phyloP scores from a whole-genome alignment of 345 rosid species.

The Gossypium rotundifolium region DNA sequence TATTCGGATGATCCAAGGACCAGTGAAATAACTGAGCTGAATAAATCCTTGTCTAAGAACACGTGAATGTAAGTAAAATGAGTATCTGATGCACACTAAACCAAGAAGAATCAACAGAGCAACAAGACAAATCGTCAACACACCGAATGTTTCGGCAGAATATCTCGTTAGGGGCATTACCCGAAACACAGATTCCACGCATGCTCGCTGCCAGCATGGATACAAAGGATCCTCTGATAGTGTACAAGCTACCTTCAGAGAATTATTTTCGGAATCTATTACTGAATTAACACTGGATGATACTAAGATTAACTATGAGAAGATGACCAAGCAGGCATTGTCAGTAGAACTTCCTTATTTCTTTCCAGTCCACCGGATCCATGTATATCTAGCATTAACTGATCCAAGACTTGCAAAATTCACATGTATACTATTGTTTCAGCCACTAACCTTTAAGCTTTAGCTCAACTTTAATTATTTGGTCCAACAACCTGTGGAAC shows the following conservation, averaged over 20 bases:
- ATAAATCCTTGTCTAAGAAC: conserved; percentile 45
- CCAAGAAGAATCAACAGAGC: conserved; percentile 65
- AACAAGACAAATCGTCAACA: conserved; percentile 85
- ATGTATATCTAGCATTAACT: no score
- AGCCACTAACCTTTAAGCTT: no score
- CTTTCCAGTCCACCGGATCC: no score
- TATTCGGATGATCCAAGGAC: conserved; percentile 92
- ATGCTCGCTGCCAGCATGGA: conserved; percentile 99
- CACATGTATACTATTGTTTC: no score
- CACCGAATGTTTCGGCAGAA: conserved; percentile 96
- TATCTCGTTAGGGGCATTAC: conserved; percentile 98
- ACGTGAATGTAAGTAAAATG: conserved; percentile 67
- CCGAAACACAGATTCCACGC: conserved; percentile 93
- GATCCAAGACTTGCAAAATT: no score
- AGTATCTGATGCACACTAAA: conserved; percentile 73
- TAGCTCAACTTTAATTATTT: no score
- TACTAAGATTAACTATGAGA: neutral
- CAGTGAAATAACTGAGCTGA: conserved; percentile 69
- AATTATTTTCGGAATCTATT: conserved; percentile 14
- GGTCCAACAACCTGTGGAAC: no score
- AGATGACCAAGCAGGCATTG: neutral
- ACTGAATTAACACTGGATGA: conserved; percentile 15
- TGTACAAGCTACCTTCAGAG: conserved; percentile 26
- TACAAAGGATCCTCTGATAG: conserved; percentile 51
- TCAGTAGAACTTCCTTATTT: neutral